phyloP scores from a whole-genome alignment of 495 filamentous ascomycete species.

The Massariosphaeria phaeospora region DNA sequence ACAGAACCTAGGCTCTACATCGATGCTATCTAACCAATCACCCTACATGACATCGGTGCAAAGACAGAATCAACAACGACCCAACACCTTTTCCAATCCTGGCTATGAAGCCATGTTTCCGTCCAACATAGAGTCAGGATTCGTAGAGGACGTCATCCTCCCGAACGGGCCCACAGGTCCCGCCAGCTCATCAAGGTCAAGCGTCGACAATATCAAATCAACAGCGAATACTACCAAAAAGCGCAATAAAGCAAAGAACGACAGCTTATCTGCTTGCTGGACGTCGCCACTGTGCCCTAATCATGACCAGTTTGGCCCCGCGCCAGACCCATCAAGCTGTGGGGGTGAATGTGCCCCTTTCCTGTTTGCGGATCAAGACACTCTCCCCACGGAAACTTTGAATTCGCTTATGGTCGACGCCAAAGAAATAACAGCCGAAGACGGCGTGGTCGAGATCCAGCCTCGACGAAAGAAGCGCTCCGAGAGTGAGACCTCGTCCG shows the following conservation, averaged over 20 bases:
- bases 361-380: slow-evolving; percentile 28
- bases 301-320: slow-evolving; percentile 28
- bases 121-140: slow-evolving; percentile 21
- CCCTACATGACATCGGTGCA: slow-evolving; percentile 6
- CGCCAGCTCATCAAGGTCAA: slow-evolving; percentile 3
- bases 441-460: slow-evolving; percentile 32
- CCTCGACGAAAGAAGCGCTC: slow-evolving; percentile 28
- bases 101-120: slow-evolving; percentile 30
- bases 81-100: slow-evolving; percentile 27
- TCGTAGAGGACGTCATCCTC: slow-evolving; percentile 32
- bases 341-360: slow-evolving; percentile 33
- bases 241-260: slow-evolving; percentile 22
- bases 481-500: slow-evolving; percentile 26
- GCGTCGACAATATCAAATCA: background rate
- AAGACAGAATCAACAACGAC: slow-evolving; percentile 1
- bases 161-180: slow-evolving; percentile 21
- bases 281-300: slow-evolving; percentile 36
- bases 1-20: slow-evolving; percentile 9
- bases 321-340: slow-evolving; percentile 31
- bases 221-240: slow-evolving; percentile 19
- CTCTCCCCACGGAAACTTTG: slow-evolving; percentile 15
- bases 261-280: slow-evolving; percentile 33
- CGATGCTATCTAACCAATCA: slow-evolving; percentile 12
- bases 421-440: slow-evolving; percentile 22
- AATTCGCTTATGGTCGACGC: background rate